phyloP scores from a whole-genome alignment of 495 filamentous ascomycete genomes.

The Penicillium atrosanguineum region DNA sequence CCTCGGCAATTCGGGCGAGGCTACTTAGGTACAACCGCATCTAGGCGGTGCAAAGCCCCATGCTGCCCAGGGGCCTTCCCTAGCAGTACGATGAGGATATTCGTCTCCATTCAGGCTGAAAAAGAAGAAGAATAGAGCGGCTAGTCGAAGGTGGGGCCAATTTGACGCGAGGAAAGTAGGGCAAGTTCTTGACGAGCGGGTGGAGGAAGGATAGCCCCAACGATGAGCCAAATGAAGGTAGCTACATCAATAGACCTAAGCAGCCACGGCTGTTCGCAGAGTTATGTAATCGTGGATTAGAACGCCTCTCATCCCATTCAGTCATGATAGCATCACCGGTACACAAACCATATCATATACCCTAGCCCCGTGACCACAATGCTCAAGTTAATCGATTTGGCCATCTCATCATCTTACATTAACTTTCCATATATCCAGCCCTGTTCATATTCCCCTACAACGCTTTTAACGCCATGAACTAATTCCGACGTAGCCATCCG shows the following conservation, averaged over 20 bases:
- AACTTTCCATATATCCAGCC: not conserved
- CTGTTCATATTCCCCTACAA: not conserved
- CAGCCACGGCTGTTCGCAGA: slow-evolving; percentile 11
- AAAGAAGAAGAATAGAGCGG: no score
- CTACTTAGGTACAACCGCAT: not conserved
- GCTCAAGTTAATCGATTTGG: not conserved
- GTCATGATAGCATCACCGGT: slow-evolving; percentile 17
- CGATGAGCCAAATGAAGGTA: not conserved
- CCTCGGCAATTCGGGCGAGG: no score
- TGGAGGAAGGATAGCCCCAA: no score
- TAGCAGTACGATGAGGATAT: no score
- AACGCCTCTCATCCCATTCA: slow-evolving; percentile 1
- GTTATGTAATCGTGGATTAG: slow-evolving; percentile 14
- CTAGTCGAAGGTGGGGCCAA: no score
- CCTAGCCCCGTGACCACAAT: not conserved
- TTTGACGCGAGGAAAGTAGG: no score
- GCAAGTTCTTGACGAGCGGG: no score
- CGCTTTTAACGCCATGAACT: slow-evolving; percentile 9
- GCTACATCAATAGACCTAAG: not conserved
- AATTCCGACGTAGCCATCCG: slow-evolving; percentile 25
- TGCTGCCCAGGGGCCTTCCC: no score
- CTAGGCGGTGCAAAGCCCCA: not conserved
- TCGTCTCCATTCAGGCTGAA: no score
- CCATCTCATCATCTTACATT: no score
- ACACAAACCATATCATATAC: not conserved